Conservation (phyloP, 140 eudicot genomes). For the Senecio squalidus region DNA sequence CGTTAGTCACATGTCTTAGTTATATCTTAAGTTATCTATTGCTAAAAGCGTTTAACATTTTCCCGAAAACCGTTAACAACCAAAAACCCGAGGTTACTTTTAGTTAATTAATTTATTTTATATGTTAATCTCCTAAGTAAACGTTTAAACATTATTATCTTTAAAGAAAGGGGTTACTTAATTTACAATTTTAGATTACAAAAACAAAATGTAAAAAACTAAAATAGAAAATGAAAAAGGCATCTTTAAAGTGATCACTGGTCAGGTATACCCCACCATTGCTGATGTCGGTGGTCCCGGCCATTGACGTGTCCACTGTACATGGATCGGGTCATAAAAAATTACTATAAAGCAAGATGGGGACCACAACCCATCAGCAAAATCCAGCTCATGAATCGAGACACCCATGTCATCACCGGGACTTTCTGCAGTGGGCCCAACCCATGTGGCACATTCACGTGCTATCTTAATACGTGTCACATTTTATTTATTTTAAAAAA, state of each 20-base stretch:
- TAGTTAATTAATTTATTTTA: too few species aligned
- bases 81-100: too few species aligned
- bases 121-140: too few species aligned
- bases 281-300: constrained; percentile 35
- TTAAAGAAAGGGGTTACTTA: too few species aligned
- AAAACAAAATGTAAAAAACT: too few species aligned
- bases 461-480: neutral
- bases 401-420: constrained; percentile 4
- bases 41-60: too few species aligned
- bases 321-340: neutral
- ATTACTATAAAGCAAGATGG: neutral
- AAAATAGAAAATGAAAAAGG: neutral
- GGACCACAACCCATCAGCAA: constrained; percentile 14
- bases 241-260: constrained; percentile 4
- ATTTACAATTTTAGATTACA: too few species aligned
- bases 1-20: too few species aligned
- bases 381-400: constrained; percentile 12
- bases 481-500: neutral
- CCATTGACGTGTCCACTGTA: constrained; percentile 23
- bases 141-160: too few species aligned
- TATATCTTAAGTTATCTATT: too few species aligned
- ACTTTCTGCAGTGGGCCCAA: constrained; percentile 3
- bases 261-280: constrained; percentile 1
- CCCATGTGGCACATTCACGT: constrained; percentile 12
- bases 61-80: too few species aligned